A percentile compares a stretch with the other conserved stretches of the same genome.
phyloP scores from a whole-genome alignment of 2,329 filamentous ascomycete genomes.

The Claviceps quebecensis region DNA sequence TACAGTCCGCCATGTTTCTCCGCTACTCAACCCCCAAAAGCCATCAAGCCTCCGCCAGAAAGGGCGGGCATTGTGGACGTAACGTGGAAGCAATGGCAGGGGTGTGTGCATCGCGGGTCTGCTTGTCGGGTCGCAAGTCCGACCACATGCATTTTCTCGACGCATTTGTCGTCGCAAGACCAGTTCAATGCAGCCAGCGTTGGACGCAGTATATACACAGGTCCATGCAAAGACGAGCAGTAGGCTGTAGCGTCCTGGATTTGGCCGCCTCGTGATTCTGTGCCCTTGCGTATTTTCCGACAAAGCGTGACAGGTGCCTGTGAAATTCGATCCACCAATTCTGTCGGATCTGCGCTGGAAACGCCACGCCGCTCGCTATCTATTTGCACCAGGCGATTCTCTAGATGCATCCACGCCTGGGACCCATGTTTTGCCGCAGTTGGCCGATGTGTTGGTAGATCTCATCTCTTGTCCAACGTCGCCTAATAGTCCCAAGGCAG shows the following conservation, averaged over 20 bases:
- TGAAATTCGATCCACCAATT: neutral
- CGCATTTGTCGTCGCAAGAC: neutral
- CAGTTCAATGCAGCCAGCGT: neutral
- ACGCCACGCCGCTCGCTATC: neutral
- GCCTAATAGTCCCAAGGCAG: neutral
- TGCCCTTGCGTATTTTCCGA: too few species aligned
- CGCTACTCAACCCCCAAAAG: conserved; percentile 4
- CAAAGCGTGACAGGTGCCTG: neutral
- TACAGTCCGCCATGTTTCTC: neutral
- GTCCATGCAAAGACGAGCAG: neutral
- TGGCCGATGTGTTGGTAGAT: neutral
- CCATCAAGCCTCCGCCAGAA: conserved; percentile 2
- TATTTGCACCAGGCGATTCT: neutral
- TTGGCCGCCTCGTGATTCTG: neutral
- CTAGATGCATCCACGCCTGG: neutral
- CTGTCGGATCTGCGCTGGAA: neutral
- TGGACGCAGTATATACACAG: neutral
- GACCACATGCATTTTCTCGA: neutral
- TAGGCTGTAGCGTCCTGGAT: neutral
- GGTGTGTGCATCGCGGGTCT: neutral
- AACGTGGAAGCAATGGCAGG: neutral
- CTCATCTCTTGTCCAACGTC: neutral
- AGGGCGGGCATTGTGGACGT: conserved; percentile 2
- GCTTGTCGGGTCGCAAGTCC: neutral
- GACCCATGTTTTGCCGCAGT: neutral